Percentiles rank a stretch among this genome's conserved stretches.
Evolutionary conservation across 345 rosid genomes (phyloP).

Genomic region (Pugionium dolabratum): DNA sequence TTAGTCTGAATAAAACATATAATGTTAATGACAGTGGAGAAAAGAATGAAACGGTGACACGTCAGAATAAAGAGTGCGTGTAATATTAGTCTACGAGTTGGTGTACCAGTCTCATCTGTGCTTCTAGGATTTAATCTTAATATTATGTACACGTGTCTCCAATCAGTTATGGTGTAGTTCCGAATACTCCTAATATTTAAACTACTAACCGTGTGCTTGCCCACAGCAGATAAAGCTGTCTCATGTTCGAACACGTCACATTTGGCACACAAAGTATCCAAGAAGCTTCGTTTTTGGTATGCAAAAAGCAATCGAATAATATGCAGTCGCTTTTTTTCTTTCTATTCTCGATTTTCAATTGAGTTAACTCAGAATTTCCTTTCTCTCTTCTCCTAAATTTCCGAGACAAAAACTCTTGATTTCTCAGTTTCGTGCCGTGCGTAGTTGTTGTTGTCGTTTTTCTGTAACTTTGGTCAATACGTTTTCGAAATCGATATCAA

Average conservation of each 20-base stretch:
- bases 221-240: conserved; percentile 15
- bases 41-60: no score
- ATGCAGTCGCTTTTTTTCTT: neutral
- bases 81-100: conserved; percentile 27
- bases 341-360: neutral
- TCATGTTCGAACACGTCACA: no score
- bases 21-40: no score
- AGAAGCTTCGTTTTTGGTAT: conserved; percentile 43
- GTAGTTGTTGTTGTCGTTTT: conserved; percentile 4
- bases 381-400: neutral
- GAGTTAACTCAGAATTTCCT: neutral
- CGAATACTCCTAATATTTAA: neutral
- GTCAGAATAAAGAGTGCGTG: conserved; percentile 17
- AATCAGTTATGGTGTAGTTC: neutral
- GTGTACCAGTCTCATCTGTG: conserved; percentile 33
- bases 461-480: conserved; percentile 20
- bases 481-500: conserved; percentile 18
- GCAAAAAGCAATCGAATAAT: conserved; percentile 8
- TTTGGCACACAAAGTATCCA: neutral
- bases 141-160: conserved; percentile 6
- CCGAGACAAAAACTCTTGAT: conserved; percentile 9
- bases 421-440: conserved; percentile 1
- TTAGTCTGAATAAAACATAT: no score
- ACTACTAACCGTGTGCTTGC: neutral
- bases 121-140: neutral